Evolutionary conservation across 768 basidiomycete genomes (phyloP), one percentile per base, ranked within the genome.

Genomic region (Crepidotus variabilis): DNA sequence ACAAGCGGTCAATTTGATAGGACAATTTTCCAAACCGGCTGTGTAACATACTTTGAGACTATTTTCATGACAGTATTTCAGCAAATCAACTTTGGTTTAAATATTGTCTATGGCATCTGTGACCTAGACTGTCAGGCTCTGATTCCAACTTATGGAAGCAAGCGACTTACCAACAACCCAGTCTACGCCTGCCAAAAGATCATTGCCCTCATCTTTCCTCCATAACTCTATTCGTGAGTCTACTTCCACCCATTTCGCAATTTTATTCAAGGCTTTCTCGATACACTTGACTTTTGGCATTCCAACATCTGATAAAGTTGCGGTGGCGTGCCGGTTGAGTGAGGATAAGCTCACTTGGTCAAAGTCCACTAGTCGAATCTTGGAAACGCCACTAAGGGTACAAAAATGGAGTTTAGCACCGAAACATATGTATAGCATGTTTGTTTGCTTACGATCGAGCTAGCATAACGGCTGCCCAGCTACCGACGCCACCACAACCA

Each of bases 21-120:
- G 28, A 3, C 28, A 8, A 28, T 8, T 8, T 28, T 8, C 28
- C 28, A 28, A 28, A 8, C 28, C 4, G 28, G 8, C 4, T 4
- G 28, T 28, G 8, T 28, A 28, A 58, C 69, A 2, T 48, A 90
- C 92, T 76, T 91, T 94, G 70, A 98, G 85, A 16, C 78, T 67
- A 60, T 88, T 77, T 54, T 87, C 82, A 63, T 90, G 82, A 64
- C 96, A 99, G 69, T 95, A 88, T 56, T 90, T 85, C 7, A 99
- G 80, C 46, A 98, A 77, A 64, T 98, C 95, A 10, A 97, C 93
- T 69, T 99, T 98, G 0, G 96, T 96, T 48, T 90, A 83, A 59
- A 98, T 96, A 66, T 99, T 98, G 72, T 98, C 96, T 57, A 98
- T 99, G 5, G 94, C 94, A 70, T 99, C 96, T 85, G 63, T 5